Evolutionary conservation across 768 basidiomycete genomes (phyloP).

Genomic region (Tephrocybe sp.): DNA sequence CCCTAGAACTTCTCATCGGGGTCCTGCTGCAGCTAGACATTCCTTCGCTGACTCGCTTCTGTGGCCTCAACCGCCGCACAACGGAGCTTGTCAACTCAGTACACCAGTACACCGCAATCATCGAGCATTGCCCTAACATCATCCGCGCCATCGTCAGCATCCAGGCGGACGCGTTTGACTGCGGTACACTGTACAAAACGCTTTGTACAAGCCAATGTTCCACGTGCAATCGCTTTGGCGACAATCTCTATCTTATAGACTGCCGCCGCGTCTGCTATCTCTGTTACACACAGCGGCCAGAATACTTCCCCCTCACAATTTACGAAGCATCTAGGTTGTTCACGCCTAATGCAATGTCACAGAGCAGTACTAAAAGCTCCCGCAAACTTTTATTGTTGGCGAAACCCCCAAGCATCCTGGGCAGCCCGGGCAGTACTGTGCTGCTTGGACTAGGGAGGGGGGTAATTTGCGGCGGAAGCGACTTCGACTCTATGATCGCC

Average conservation of each 20-base stretch:
- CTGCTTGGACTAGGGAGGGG: too few species aligned
- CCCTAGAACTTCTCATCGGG: neutral
- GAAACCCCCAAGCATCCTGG: too few species aligned
- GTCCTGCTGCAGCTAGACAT: neutral
- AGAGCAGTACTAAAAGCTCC: too few species aligned
- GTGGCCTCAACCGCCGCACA: neutral
- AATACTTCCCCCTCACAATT: neutral
- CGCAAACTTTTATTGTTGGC: too few species aligned
- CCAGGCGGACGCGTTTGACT: neutral
- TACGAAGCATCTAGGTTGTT: neutral
- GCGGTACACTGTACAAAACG: neutral
- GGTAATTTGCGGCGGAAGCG: too few species aligned
- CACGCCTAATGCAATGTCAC: too few species aligned
- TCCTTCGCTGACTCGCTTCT: neutral
- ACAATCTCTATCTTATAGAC: constrained; percentile 1
- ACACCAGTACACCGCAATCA: neutral
- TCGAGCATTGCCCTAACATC: neutral
- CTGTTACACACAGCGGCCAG: neutral
- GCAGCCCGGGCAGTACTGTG: too few species aligned
- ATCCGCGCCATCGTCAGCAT: neutral
- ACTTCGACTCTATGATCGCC: too few species aligned
- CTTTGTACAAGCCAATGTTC: constrained; percentile 1
- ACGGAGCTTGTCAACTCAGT: constrained; percentile 1
- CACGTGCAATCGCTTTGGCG: neutral
- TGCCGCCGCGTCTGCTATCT: neutral